Evolutionary conservation across 148 eudicot genomes (phyloP).

Genomic region (Bassia scoparia): DNA sequence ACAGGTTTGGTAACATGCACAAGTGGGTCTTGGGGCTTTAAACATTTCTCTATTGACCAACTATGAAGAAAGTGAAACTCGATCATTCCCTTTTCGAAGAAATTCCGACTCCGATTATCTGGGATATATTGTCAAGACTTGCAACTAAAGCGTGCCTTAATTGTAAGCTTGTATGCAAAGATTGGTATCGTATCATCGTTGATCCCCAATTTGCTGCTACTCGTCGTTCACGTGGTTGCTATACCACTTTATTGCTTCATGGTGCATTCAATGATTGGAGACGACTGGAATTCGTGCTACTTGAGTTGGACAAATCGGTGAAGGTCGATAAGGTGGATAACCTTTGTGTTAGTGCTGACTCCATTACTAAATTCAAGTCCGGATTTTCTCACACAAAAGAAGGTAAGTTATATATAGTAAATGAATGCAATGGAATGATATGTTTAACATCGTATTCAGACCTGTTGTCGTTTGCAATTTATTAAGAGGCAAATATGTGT

Average conservation of each 20-base stretch:
- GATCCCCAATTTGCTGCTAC: neutral
- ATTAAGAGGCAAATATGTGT: neutral
- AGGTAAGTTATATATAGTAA: neutral
- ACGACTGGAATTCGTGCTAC: neutral
- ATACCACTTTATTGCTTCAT: neutral
- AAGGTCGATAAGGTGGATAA: neutral
- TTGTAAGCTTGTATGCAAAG: conserved; percentile 12
- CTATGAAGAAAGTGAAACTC: conserved; percentile 2
- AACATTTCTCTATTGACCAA: neutral
- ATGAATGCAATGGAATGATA: conserved; percentile 1
- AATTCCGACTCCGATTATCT: neutral
- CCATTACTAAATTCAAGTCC: neutral
- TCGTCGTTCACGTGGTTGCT: neutral
- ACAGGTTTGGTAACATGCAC: too few relatives aligned
- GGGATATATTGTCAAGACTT: neutral
- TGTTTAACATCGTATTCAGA: neutral
- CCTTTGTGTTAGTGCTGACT: neutral
- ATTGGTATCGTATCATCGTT: conserved; percentile 3
- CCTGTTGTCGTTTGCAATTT: neutral
- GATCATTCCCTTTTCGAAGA: neutral
- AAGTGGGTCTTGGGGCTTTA: too few relatives aligned
- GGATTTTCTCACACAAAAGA: neutral
- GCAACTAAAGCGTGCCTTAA: conserved; percentile 12
- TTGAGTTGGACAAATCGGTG: neutral
- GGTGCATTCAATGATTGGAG: neutral